Percentiles rank a stretch among this genome's conserved stretches.
phyloP scores from a whole-genome alignment of 129 eudicot species.

The Helichrysum umbraculigerum region DNA sequence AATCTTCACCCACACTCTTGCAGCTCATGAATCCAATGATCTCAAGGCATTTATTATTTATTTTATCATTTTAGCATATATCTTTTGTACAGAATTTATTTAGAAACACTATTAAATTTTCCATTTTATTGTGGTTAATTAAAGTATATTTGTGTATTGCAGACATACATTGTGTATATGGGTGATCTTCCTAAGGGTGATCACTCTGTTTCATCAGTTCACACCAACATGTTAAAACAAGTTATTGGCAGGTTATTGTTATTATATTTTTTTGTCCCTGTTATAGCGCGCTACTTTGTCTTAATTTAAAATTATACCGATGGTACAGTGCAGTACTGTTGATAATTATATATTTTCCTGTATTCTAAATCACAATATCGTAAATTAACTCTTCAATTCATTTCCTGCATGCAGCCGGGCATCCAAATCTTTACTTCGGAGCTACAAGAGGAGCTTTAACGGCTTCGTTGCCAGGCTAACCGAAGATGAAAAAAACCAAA shows the following conservation, averaged over 20 bases:
- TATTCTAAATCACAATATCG: neutral
- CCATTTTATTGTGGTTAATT: no score
- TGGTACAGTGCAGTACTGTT: no score
- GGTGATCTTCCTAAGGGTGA: slow-evolving; percentile 61
- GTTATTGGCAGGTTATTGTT: slow-evolving; percentile 52
- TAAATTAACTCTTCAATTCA: neutral
- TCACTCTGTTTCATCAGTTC: slow-evolving; percentile 43
- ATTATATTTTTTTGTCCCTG: neutral
- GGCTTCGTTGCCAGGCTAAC: slow-evolving; percentile 72
- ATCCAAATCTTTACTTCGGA: slow-evolving; percentile 55
- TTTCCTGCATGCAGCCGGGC: slow-evolving; percentile 59
- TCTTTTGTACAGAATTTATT: neutral
- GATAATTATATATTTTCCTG: neutral
- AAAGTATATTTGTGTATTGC: neutral
- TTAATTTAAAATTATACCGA: no score
- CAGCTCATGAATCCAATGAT: slow-evolving; percentile 31
- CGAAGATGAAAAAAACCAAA: slow-evolving; percentile 37
- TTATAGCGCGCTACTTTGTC: no score
- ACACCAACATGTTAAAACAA: slow-evolving; percentile 54
- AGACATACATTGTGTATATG: slow-evolving; percentile 85
- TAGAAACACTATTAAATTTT: neutral
- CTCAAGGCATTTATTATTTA: slow-evolving; percentile 29
- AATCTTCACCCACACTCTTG: slow-evolving; percentile 23
- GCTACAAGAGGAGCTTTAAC: slow-evolving; percentile 67
- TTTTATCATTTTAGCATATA: neutral